Evolutionary conservation across 2,329 filamentous ascomycete species (phyloP).

Genomic region (Penicillium freii): DNA sequence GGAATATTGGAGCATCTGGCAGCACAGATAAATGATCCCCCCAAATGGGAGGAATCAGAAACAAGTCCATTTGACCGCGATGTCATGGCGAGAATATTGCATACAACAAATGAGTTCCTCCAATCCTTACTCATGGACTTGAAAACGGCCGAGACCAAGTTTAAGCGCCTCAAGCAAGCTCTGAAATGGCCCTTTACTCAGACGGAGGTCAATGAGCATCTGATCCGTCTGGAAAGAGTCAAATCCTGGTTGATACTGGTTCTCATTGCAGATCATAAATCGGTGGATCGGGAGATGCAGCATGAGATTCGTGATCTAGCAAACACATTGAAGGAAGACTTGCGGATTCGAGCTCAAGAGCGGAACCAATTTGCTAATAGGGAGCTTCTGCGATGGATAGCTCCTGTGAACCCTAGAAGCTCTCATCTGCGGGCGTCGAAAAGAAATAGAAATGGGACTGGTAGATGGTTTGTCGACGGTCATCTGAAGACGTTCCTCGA

Average conservation of each 20-base stretch:
- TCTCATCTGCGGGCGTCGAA: slow-evolving; percentile 18
- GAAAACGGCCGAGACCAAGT: slow-evolving; percentile 13
- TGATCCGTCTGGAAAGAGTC: slow-evolving; percentile 18
- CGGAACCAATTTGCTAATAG: slow-evolving; percentile 10
- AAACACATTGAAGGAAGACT: slow-evolving; percentile 15
- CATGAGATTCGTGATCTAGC: slow-evolving; percentile 15
- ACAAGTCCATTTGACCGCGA: slow-evolving; percentile 10
- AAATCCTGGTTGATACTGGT: slow-evolving; percentile 26
- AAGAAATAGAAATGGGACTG: slow-evolving; percentile 9
- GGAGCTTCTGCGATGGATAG: slow-evolving; percentile 18
- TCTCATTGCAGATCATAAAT: slow-evolving; percentile 18
- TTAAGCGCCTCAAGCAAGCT: slow-evolving; percentile 18
- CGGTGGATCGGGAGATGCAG: slow-evolving; percentile 15
- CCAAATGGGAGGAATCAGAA: slow-evolving; percentile 5
- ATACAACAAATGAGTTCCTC: slow-evolving; percentile 16
- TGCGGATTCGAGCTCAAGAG: slow-evolving; percentile 16
- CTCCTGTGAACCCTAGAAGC: slow-evolving; percentile 18
- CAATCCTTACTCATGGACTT: slow-evolving; percentile 14
- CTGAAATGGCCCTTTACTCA: slow-evolving; percentile 22
- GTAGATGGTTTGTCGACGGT: slow-evolving; percentile 19
- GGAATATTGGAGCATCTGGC: slow-evolving; percentile 20
- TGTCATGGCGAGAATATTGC: slow-evolving; percentile 13
- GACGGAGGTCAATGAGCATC: slow-evolving; percentile 15
- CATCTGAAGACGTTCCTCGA: slow-evolving; percentile 15
- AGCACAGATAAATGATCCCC: not conserved